Conservation (phyloP, 805 yeast genomes). For the Candida sakaeoensis region DNA sequence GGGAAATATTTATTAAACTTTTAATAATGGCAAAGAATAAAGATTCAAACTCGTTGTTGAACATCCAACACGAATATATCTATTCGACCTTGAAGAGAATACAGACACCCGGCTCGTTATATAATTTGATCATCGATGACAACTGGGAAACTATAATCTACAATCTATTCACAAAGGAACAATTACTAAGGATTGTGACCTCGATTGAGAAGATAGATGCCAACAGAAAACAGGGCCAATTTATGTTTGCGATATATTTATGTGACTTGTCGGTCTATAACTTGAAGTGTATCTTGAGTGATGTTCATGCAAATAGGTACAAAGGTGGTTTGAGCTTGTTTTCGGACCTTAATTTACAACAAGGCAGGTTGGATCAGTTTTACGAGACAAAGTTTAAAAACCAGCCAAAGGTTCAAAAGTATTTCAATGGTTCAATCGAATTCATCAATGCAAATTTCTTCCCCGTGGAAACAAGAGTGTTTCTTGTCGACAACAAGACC, state of each 20-base stretch:
- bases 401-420: constrained; percentile 27
- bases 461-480: constrained; percentile 70
- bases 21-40: constrained; percentile 6
- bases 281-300: constrained; percentile 74
- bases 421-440: constrained; percentile 23
- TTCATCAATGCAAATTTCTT: constrained; percentile 38
- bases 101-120: constrained; percentile 28
- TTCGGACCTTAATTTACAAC: constrained; percentile 45
- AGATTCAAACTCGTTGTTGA: constrained; percentile 26
- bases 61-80: constrained; percentile 28
- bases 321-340: constrained; percentile 70
- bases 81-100: constrained; percentile 27
- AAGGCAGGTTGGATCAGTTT: not conserved
- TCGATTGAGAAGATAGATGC: constrained; percentile 65
- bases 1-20: not conserved
- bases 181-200: constrained; percentile 51
- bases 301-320: constrained; percentile 70
- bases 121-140: constrained; percentile 52
- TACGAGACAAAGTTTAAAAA: constrained; percentile 21
- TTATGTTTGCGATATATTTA: constrained; percentile 77
- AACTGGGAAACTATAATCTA: constrained; percentile 46
- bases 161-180: constrained; percentile 46
- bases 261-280: constrained; percentile 66
- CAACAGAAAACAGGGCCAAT: constrained; percentile 55
- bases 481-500: constrained; percentile 53